Conservation (phyloP, 148 eudicot species). For the Diospyros kaki region DNA sequence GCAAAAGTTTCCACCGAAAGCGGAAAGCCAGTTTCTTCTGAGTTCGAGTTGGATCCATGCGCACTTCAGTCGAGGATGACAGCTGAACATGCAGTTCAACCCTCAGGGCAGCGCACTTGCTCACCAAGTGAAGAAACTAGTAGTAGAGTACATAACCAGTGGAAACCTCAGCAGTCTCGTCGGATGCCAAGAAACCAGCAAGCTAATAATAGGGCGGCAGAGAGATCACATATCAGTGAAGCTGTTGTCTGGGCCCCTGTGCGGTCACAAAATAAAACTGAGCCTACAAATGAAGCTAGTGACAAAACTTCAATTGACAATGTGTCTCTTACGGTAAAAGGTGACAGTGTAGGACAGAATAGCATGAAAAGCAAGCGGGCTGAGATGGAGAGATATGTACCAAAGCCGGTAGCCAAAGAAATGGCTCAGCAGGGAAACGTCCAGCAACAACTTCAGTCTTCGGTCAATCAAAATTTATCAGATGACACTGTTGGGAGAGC, state of each 20-base stretch:
- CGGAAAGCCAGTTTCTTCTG: constrained; percentile 26
- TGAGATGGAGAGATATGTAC: constrained; percentile 95
- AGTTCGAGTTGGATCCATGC: constrained; percentile 23
- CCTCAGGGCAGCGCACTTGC: constrained; percentile 36
- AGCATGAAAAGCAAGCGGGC: constrained; percentile 76
- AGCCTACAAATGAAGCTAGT: constrained; percentile 32
- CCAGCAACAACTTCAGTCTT: constrained; percentile 35
- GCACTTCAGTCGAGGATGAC: constrained; percentile 28
- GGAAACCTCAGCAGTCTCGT: constrained; percentile 65
- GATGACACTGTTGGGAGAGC: constrained; percentile 34
- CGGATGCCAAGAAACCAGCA: constrained; percentile 54
- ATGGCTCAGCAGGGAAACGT: constrained; percentile 66
- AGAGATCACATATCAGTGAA: constrained; percentile 49
- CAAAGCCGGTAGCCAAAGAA: constrained; percentile 88
- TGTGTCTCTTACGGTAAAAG: not conserved
- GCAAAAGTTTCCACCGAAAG: constrained; percentile 29
- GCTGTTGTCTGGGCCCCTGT: constrained; percentile 91
- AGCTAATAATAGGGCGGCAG: constrained; percentile 44
- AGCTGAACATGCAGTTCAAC: constrained; percentile 27
- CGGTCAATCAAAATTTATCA: constrained; percentile 23
- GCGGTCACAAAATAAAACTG: constrained; percentile 49
- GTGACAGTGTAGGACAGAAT: constrained; percentile 37
- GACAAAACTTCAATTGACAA: constrained; percentile 17
- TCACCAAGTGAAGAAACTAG: constrained; percentile 42
- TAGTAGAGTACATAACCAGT: constrained; percentile 38